Evolutionary conservation across 352 stramenopile species (phyloP), one percentile per base, ranked within the genome.

Genomic region (Elongisporangium senticosum): DNA sequence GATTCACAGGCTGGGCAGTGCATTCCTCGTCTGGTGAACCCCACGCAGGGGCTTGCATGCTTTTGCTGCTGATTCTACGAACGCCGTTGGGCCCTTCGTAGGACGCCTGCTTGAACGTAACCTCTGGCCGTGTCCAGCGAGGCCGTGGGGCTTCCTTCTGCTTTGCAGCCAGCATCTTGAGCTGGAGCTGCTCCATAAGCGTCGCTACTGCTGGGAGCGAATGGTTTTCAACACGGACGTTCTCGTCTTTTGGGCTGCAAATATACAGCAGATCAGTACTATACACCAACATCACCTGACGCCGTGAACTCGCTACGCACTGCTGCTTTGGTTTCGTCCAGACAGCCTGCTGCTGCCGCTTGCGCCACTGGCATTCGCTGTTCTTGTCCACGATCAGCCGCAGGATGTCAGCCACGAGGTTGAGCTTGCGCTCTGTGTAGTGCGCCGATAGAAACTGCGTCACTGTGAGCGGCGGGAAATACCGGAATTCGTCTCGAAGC

Each of bases 401-500:
- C 23, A 88, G 52, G 2, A 82, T 68, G 48, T 93, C 79, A 22
- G 68, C 68, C 19, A 88, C 68, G 7, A 93, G 58, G 23, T 78
- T 59, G 33, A 93, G 57, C 59, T 85, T 83, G 3, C 74, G 66
- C 24, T 84, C 73, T 21, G 84, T 65, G 60, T 83, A 89, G 23
- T 92, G 78, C 13, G 21, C 24, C 0, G 76, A 80, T 11, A 93
- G 66, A 21, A 93, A 90, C 56, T 93, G 83, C 37, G 75, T 47
- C n/a, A 64, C 51, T 23, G 65, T 89, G 10, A 93, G 64, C 49
- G 77, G 62, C 23, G 83, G 83, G 58, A 90, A 90, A 62, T 78
- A 89, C 19, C 68, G 67, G 55, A 91, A 90, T 58, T 90, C 77
- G 49, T 91, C 77, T 6, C 84, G 78, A 54, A 89, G 53, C 50